Base-by-base conservation (phyloP, 345 rosid species). In the Angophora floribunda region DNA sequence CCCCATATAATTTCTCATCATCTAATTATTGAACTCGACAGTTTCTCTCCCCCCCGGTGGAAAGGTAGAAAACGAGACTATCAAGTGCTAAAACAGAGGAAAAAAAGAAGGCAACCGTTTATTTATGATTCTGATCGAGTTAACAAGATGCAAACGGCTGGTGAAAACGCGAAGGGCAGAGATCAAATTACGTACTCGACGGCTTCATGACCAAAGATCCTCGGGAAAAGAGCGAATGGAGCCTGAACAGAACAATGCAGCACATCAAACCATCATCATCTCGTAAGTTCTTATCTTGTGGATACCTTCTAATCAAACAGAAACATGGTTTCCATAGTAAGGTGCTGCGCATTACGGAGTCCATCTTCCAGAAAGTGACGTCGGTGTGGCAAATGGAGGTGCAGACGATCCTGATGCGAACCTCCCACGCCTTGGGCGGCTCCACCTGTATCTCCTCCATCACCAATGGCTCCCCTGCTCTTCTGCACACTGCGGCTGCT, bases 191-290 rank as follows among this genome's bases (percentile, higher is more conserved):
- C 49, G 87, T 91, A 96, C 98, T 98, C 97, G 85, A 90, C 93
- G 6, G 98, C 97, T 92, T 97, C 96, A 51, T 97, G 98, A 36
- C 97, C 98, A 9, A 97, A 67, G 63, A 97, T 94, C 90, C 93
- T 93, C 5, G 97, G 98, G 89, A 93, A 94, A 45, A 55, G 21
- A 19, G 93, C 88, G 52, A 78, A 1, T 1, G 98, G 96, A 57
- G 91, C 94, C 98, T 94, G 87, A 4, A 92, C 52, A 85, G 55
- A 21, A 2, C 59, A n/a, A 86, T 45, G 75, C 24, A 10, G 45
- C 17, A n/a, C 10, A 26, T 26, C 41, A 17, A 2, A 5, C 50
- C 59, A 30, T 13, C 52, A 24, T 50, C 85, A 50, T 19, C 13
- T 51, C 17, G 5, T 36, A 70, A 50, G 19, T 49, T 14, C 15